These are phyloP conservation scores for Singerocomus inundabilis DNA, from an alignment of 1,284 basidiomycete genomes.

Conservation along the genomic window DNA sequence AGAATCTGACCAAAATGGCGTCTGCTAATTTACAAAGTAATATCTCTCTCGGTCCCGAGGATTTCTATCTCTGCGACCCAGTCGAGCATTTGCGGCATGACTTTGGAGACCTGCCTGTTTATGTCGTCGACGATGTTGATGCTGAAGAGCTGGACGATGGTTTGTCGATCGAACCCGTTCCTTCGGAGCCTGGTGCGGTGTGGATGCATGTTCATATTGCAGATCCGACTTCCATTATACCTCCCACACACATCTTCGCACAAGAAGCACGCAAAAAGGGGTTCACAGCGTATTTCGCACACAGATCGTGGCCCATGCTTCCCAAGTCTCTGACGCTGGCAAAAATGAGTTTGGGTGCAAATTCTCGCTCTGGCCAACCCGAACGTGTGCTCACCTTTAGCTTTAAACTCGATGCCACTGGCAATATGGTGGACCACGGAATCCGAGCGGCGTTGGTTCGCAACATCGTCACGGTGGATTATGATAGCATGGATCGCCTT, in stretches of 20 bases:
- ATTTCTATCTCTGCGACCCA: slow-evolving; percentile 57
- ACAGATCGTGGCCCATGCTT: slow-evolving; percentile 70
- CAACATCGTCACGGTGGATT: slow-evolving; percentile 67
- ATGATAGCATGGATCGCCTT: slow-evolving; percentile 64
- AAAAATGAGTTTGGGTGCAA: slow-evolving; percentile 56
- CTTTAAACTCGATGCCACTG: slow-evolving; percentile 61
- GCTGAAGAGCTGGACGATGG: slow-evolving; percentile 96
- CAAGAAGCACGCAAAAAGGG: slow-evolving; percentile 51
- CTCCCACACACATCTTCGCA: slow-evolving; percentile 62
- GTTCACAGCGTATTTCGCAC: slow-evolving; percentile 62
- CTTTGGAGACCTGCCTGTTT: slow-evolving; percentile 81
- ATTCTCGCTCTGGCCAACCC: slow-evolving; percentile 35
- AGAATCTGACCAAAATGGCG: slow-evolving; percentile 19
- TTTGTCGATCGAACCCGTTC: slow-evolving; percentile 72
- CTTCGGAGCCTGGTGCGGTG: slow-evolving; percentile 51
- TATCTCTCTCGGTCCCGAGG: slow-evolving; percentile 49
- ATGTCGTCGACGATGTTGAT: slow-evolving; percentile 81
- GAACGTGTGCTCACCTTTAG: slow-evolving; percentile 81
- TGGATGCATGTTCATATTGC: slow-evolving; percentile 96
- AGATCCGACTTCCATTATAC: slow-evolving; percentile 85
- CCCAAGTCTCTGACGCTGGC: slow-evolving; percentile 51
- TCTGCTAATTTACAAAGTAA: slow-evolving; percentile 6
- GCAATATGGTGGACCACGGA: slow-evolving; percentile 68
- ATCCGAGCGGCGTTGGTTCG: slow-evolving; percentile 73
- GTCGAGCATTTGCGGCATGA: slow-evolving; percentile 76